A percentile compares a stretch with the other conserved stretches of the same genome.
These are phyloP conservation scores for Hygrophorus pudorinus DNA, from an alignment of 768 basidiomycete species.

Conservation along the genomic window DNA sequence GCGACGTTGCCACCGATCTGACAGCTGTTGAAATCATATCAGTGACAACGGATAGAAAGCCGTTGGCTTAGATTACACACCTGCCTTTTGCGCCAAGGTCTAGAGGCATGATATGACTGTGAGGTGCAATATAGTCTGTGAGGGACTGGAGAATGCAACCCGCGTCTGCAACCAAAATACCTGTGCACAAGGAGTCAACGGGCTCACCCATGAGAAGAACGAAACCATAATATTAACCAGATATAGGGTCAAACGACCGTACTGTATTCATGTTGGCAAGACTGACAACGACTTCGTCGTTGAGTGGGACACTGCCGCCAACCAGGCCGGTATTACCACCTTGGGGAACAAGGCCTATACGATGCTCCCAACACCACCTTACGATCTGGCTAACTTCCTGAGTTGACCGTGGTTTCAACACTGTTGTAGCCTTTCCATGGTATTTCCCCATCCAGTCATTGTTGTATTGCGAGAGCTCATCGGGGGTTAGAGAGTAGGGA, in stretches of 20 bases:
- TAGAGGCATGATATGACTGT: slow-evolving; percentile 93
- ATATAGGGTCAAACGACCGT: slow-evolving; percentile 75
- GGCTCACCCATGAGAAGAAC: slow-evolving; percentile 5
- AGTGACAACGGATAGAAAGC: not conserved
- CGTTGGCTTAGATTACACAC: slow-evolving; percentile 26
- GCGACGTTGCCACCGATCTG: slow-evolving; percentile 97
- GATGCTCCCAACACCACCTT: slow-evolving; percentile 72
- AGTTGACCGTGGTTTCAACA: slow-evolving; percentile 82
- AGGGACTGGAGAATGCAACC: slow-evolving; percentile 89
- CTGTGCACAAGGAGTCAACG: slow-evolving; percentile 27
- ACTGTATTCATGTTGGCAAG: slow-evolving; percentile 75
- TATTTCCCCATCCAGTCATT: slow-evolving; percentile 97
- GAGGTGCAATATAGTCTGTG: slow-evolving; percentile 74
- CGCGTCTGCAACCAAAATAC: slow-evolving; percentile 86
- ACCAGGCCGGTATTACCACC: slow-evolving; percentile 98
- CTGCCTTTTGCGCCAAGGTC: slow-evolving; percentile 96
- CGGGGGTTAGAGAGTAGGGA: slow-evolving; percentile 31
- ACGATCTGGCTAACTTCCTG: slow-evolving; percentile 84
- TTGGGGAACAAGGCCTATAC: slow-evolving; percentile 90
- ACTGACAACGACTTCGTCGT: slow-evolving; percentile 82
- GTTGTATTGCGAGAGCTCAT: slow-evolving; percentile 76
- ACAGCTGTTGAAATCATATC: slow-evolving; percentile 45
- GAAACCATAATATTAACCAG: slow-evolving; percentile 39
- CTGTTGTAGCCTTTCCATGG: slow-evolving; percentile 70
- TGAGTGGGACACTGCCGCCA: slow-evolving; percentile 84